Base-by-base conservation (phyloP, 2,329 filamentous ascomycete species). In the Sporothrix globosa region DNA sequence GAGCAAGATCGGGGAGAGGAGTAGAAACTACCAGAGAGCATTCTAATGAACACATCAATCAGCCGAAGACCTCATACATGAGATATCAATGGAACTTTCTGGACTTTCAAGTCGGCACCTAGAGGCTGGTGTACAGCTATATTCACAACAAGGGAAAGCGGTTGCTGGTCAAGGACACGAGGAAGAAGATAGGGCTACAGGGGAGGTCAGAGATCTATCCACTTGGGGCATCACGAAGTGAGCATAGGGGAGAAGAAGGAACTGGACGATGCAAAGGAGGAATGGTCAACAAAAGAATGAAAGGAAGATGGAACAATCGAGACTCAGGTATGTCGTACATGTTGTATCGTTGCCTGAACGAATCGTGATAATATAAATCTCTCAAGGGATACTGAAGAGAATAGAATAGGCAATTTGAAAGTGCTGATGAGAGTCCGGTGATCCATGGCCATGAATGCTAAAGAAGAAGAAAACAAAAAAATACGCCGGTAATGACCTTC, bases 331-430 rank as follows among this genome's bases (percentile, higher is more conserved):
- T 34, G 34, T 34, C 34, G 3, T 34, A 34, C 7, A 34, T 34
- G 34, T 9, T 34, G 9, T 34, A 34, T 34, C 34, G 34, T 6
- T 9, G 34, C 34, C 7, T 34, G 34, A 34, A 34, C 5, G 5
- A 34, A 34, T 34, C 30, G 34, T 34, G 34, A 60, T 41, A n/a
- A 61, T 30, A 61, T 39, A 61, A 61, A 60, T 44, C 56, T 9
- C 58, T 9, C 2, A 46, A 63, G 58, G 39, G 58, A 63, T 63
- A 39, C 11, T 63, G 58, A 46, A 44, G 39, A 63, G 39, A 46
- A 9, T 6, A 11, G 21, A 34, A 46, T 21, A 46, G 39, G 11
- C 56, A 11, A 34, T 21, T 24, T 44, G 4, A 34, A 21, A n/a
- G 19, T 13, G 56, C 3, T 44, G 34, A 46, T 27, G 58, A 63